A percentile compares a stretch with the other conserved stretches of the same genome.
These are phyloP conservation scores for Gaultheria prostrata DNA, from an alignment of 148 eudicot species.

Conservation along the genomic window DNA sequence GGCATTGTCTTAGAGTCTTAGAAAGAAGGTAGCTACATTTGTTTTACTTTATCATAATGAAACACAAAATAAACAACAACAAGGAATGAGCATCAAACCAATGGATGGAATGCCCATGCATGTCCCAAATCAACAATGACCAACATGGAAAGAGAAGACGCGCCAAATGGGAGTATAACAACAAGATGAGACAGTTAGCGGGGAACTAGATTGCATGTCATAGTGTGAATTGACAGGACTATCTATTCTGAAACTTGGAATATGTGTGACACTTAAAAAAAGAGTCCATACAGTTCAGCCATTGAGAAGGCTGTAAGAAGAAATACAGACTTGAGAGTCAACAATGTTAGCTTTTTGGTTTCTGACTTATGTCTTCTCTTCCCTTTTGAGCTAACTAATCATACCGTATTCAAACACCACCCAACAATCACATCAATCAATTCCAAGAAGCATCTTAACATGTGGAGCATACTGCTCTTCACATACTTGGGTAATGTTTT, in stretches of 20 bases:
- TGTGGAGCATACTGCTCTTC: neutral
- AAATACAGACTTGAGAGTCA: conserved; percentile 1
- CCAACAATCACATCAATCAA: neutral
- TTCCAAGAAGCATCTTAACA: neutral
- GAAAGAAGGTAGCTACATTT: neutral
- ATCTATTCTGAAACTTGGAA: neutral
- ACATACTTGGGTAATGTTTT: too few relatives aligned
- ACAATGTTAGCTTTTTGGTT: neutral
- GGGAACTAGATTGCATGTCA: neutral
- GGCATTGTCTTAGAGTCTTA: neutral
- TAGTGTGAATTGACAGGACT: neutral
- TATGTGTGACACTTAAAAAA: neutral
- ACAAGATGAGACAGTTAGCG: neutral
- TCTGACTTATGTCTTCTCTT: neutral
- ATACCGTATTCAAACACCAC: too few relatives aligned
- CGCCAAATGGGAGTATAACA: neutral
- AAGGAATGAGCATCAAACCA: neutral
- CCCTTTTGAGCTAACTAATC: neutral
- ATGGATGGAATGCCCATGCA: neutral
- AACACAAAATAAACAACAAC: neutral
- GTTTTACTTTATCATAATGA: neutral
- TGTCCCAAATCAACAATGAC: neutral
- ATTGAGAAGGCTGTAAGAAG: neutral
- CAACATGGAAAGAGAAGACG: neutral
- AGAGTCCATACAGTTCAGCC: neutral